Evolutionary conservation across 371 early-diverging fungal species (phyloP).

Genomic region (Batkoa obscura): DNA sequence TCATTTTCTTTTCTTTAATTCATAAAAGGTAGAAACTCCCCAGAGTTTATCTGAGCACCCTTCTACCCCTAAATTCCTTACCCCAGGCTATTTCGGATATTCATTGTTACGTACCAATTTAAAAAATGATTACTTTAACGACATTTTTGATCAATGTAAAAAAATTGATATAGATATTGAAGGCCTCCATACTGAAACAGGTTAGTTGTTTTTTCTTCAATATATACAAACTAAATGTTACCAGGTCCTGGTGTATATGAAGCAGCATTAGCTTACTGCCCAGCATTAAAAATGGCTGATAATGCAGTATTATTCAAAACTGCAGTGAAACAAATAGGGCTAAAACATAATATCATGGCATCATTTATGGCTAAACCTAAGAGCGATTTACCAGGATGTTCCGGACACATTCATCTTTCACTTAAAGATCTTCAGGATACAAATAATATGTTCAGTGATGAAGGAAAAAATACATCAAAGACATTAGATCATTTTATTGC

Average conservation of each 20-base stretch:
- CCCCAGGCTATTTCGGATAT: slow-evolving; percentile 71
- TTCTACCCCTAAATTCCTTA: slow-evolving; percentile 9
- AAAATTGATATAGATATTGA: slow-evolving; percentile 48
- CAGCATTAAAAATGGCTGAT: slow-evolving; percentile 47
- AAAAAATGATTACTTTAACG: slow-evolving; percentile 48
- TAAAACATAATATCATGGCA: slow-evolving; percentile 45
- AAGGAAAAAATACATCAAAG: not conserved
- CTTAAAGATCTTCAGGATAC: slow-evolving; percentile 24
- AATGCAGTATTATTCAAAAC: slow-evolving; percentile 62
- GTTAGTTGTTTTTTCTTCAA: slow-evolving; percentile 8
- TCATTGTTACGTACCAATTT: slow-evolving; percentile 47
- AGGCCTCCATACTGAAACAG: slow-evolving; percentile 65
- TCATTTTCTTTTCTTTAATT: too few relatives aligned
- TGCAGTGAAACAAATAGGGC: slow-evolving; percentile 48
- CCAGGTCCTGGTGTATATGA: slow-evolving; percentile 70
- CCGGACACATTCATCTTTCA: slow-evolving; percentile 66
- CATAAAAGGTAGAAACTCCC: too few relatives aligned
- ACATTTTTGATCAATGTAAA: slow-evolving; percentile 41
- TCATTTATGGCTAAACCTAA: slow-evolving; percentile 80
- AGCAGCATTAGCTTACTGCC: slow-evolving; percentile 46
- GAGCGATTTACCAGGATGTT: slow-evolving; percentile 49
- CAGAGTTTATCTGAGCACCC: too few relatives aligned
- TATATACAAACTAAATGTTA: not conserved
- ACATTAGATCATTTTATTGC: slow-evolving; percentile 46
- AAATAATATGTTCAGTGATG: slow-evolving; percentile 11